Base-by-base conservation (phyloP, 371 early-diverging fungal genomes). In the Lichtheimia ornata region DNA sequence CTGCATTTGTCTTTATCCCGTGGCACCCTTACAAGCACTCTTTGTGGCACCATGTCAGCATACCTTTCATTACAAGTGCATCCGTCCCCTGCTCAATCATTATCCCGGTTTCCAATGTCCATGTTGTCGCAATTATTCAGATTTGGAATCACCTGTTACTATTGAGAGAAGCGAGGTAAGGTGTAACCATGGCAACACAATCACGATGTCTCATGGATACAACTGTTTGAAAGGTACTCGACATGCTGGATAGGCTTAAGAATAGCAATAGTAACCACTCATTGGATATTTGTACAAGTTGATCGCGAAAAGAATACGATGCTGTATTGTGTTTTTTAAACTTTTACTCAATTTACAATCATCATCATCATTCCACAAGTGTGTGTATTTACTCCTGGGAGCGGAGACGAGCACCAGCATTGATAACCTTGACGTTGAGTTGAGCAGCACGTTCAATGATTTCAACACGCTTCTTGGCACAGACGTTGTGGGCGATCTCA, bases 401-500 rank as follows among this genome's bases (percentile, higher is more conserved):
- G 68, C 96, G 88, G 74, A 99, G 85, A 73, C 97, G 94, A 74
- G 96, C 99, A 76, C 88, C 87, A 65, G 93, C 93, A 88, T 99
- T 99, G 82, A 92, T 91, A 63, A 99, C 91, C 87, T 94, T 94
- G 73, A 99, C 91, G 82, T 96, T 92, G 62, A 99, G 87, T 85
- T 99, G 95, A 70, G 90, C 88, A 76, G 99, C 99, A 67, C 97
- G 91, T 84, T 97, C 93, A 61, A 99, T 84, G 67, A 99, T 96
- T 61, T 85, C 93, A 64, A 98, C 87, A 73, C 99, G 92, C 87
- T 99, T 99, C 86, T 90, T 93, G 83, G 98, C 93, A 59, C 94
- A 92, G 67, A 99, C 97, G 82, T 91, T 91, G 90, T 96, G 95
- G 77, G 97, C 98, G 64, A 99, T 96, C 87, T 99, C 99, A 72